Evolutionary conservation across 2,329 filamentous ascomycete genomes (phyloP).

Genomic region (Calonectria henricotiae): DNA sequence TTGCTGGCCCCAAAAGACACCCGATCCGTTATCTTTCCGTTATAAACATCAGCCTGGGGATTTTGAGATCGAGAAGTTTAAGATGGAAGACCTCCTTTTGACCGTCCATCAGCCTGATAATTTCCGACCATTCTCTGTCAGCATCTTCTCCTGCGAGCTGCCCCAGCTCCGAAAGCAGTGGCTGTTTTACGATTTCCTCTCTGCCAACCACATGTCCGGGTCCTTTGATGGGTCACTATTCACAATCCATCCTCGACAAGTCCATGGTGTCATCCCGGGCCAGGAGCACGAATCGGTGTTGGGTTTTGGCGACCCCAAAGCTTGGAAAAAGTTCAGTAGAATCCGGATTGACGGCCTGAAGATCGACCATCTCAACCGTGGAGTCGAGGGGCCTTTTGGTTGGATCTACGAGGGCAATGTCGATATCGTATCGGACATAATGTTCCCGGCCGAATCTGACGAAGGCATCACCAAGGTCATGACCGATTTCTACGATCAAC

Average conservation of each 20-base stretch:
- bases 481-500: slow-evolving; percentile 96
- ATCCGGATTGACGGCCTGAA: slow-evolving; percentile 93
- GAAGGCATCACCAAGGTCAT: slow-evolving; percentile 94
- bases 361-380: slow-evolving; percentile 96
- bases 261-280: slow-evolving; percentile 82
- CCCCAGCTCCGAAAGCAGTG: slow-evolving; percentile 95
- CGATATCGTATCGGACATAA: slow-evolving; percentile 95
- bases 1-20: slow-evolving; percentile 73
- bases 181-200: slow-evolving; percentile 98
- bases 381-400: slow-evolving; percentile 93
- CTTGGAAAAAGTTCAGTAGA: slow-evolving; percentile 96
- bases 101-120: slow-evolving; percentile 91
- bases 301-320: slow-evolving; percentile 76
- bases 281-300: slow-evolving; percentile 68
- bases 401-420: slow-evolving; percentile 99
- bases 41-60: slow-evolving; percentile 92
- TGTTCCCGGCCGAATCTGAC: slow-evolving; percentile 91
- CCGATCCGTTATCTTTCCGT: slow-evolving; percentile 89
- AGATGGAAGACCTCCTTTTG: slow-evolving; percentile 92
- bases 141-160: slow-evolving; percentile 95
- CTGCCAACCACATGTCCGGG: slow-evolving; percentile 95
- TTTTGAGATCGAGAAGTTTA: slow-evolving; percentile 98
- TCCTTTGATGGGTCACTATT: slow-evolving; percentile 97
- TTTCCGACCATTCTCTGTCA: slow-evolving; percentile 96
- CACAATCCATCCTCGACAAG: slow-evolving; percentile 95